These are phyloP conservation scores for Nakazawaea pomicola DNA, from an alignment of 805 yeast species.

Conservation along the genomic window DNA sequence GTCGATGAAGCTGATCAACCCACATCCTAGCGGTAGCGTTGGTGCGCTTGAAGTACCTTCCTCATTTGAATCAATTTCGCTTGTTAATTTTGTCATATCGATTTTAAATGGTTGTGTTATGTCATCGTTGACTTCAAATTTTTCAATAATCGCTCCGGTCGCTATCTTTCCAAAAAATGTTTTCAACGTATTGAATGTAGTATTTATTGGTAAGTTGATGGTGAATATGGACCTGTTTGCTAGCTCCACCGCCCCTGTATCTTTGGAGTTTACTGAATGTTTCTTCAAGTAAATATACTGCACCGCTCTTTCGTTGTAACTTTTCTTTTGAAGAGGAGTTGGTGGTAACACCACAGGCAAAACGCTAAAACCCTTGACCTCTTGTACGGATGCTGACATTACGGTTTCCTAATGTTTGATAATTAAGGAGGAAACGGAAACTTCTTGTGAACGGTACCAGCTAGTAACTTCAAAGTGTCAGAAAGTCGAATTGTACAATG, in stretches of 20 bases:
- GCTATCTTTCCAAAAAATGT: constrained; percentile 54
- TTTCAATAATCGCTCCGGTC: constrained; percentile 60
- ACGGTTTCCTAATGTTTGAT: too few species aligned
- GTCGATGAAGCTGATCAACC: constrained; percentile 70
- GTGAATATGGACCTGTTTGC: constrained; percentile 61
- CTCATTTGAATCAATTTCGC: constrained; percentile 39
- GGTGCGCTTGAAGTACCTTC: constrained; percentile 25
- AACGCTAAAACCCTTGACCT: constrained; percentile 54
- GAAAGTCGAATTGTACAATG: too few species aligned
- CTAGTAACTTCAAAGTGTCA: too few species aligned
- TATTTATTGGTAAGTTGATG: constrained; percentile 68
- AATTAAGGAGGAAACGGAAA: too few species aligned
- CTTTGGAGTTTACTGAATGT: constrained; percentile 38
- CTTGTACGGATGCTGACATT: constrained; percentile 26
- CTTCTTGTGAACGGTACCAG: too few species aligned
- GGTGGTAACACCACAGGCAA: constrained; percentile 42
- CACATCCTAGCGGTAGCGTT: constrained; percentile 69
- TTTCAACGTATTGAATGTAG: constrained; percentile 48
- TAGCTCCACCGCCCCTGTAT: constrained; percentile 35
- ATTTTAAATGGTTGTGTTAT: constrained; percentile 40
- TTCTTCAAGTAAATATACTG: constrained; percentile 68
- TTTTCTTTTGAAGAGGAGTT: constrained; percentile 15
- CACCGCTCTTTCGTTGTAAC: constrained; percentile 22
- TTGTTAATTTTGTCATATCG: constrained; percentile 54
- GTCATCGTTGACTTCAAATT: constrained; percentile 26